phyloP scores from a whole-genome alignment of 1,284 basidiomycete genomes.

The Amylostereum areolatum region DNA sequence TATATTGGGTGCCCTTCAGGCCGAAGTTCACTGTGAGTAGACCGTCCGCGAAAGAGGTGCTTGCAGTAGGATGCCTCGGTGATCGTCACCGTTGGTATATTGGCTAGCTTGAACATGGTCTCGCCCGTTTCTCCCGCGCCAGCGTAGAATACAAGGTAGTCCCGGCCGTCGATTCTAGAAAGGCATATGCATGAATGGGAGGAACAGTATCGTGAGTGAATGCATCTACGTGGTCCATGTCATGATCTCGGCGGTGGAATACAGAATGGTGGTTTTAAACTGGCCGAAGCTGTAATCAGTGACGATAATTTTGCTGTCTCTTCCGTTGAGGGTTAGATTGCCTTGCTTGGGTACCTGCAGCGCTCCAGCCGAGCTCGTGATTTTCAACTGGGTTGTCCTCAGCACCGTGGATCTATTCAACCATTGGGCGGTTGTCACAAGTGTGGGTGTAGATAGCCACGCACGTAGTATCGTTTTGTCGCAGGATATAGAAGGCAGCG shows the following conservation, averaged over 20 bases:
- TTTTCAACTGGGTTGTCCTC: constrained; percentile 32
- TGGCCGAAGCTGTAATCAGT: constrained; percentile 42
- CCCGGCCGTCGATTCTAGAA: constrained; percentile 28
- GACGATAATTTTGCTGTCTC: constrained; percentile 44
- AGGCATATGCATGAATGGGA: background rate
- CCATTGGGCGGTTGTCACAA: background rate
- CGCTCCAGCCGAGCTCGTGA: constrained; percentile 35
- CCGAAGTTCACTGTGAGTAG: constrained; percentile 33
- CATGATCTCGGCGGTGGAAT: constrained; percentile 46
- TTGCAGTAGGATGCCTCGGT: constrained; percentile 21
- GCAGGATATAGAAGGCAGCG: constrained; percentile 44
- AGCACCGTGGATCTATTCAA: constrained; percentile 30
- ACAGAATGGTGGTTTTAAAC: constrained; percentile 29
- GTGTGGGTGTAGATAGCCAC: constrained; percentile 12
- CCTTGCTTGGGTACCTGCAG: constrained; percentile 32
- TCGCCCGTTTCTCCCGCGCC: constrained; percentile 35
- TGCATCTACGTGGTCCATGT: constrained; percentile 37
- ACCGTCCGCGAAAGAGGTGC: constrained; percentile 25
- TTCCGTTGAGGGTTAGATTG: constrained; percentile 36
- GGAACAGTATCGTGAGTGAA: constrained; percentile 8
- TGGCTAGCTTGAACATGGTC: constrained; percentile 31
- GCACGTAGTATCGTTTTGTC: constrained; percentile 41
- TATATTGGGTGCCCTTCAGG: constrained; percentile 28
- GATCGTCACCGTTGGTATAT: constrained; percentile 22
- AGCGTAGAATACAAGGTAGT: constrained; percentile 42